These are phyloP conservation scores for Nannizziopsis barbatae DNA, from an alignment of 2,329 filamentous ascomycete genomes.

Conservation along the genomic window DNA sequence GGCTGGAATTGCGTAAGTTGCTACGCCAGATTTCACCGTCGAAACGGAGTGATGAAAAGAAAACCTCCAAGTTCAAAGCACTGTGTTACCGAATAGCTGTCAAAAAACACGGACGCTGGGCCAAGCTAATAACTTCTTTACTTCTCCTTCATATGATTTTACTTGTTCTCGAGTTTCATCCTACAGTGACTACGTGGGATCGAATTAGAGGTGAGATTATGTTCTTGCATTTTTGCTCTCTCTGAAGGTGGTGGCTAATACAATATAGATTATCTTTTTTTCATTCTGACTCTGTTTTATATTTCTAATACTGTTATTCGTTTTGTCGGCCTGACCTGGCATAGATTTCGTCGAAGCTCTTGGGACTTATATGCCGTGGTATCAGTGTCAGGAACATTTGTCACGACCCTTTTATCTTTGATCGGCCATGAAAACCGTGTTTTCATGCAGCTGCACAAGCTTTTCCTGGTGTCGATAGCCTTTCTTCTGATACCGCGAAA, in stretches of 20 bases:
- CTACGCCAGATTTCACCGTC: constrained; percentile 88
- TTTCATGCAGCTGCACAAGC: constrained; percentile 81
- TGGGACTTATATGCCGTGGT: constrained; percentile 89
- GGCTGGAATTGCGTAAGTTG: constrained; percentile 88
- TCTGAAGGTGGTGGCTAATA: neutral
- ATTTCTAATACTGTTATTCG: constrained; percentile 72
- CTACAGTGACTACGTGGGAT: constrained; percentile 62
- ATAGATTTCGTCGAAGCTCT: constrained; percentile 78
- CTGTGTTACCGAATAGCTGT: constrained; percentile 94
- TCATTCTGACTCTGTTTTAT: constrained; percentile 71
- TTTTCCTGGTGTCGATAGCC: constrained; percentile 82
- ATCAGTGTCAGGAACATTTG: constrained; percentile 66
- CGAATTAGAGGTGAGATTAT: constrained; percentile 45
- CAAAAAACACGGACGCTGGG: constrained; percentile 89
- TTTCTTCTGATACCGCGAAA: constrained; percentile 89
- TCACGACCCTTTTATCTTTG: constrained; percentile 68
- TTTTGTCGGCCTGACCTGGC: constrained; percentile 81
- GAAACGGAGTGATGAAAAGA: constrained; percentile 73
- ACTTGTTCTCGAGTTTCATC: constrained; percentile 74
- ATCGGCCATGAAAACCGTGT: constrained; percentile 44
- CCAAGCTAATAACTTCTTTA: constrained; percentile 64
- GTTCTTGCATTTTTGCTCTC: neutral
- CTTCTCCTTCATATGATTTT: constrained; percentile 74
- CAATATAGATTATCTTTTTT: constrained; percentile 56
- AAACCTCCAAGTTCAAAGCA: constrained; percentile 66